These are phyloP conservation scores for Whalleya microplaca DNA, from an alignment of 2,329 filamentous ascomycete genomes.

Conservation along the genomic window DNA sequence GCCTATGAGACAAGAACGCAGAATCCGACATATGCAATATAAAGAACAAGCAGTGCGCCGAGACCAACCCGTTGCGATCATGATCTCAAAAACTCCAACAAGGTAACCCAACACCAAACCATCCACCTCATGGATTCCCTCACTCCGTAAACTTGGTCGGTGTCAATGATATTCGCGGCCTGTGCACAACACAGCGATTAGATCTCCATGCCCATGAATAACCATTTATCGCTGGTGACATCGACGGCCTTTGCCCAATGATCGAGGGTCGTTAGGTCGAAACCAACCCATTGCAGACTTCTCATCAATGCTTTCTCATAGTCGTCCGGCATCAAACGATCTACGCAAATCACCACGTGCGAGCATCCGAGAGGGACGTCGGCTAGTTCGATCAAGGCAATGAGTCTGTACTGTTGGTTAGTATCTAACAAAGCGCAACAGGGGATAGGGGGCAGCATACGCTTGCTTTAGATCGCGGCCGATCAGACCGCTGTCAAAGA, in stretches of 20 bases:
- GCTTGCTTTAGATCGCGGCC: constrained; percentile 83
- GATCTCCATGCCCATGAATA: constrained; percentile 88
- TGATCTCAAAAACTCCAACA: constrained; percentile 19
- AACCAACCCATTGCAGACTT: constrained; percentile 92
- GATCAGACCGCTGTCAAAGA: constrained; percentile 75
- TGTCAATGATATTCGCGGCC: constrained; percentile 4
- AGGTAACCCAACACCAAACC: constrained; percentile 10
- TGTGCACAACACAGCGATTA: constrained; percentile 44
- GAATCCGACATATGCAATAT: constrained; percentile 9
- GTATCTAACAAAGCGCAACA: constrained; percentile 24
- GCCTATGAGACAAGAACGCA: constrained; percentile 9
- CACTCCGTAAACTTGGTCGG: constrained; percentile 5
- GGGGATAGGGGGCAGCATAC: constrained; percentile 54
- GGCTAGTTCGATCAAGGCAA: constrained; percentile 88
- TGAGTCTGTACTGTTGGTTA: constrained; percentile 61
- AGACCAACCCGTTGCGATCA: constrained; percentile 8
- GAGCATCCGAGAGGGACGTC: constrained; percentile 75
- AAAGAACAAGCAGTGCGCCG: constrained; percentile 16
- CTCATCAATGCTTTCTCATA: constrained; percentile 72
- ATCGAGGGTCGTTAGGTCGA: constrained; percentile 79
- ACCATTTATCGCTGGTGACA: constrained; percentile 76
- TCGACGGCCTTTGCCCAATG: constrained; percentile 69
- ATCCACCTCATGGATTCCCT: constrained; percentile 8
- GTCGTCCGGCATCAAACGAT: constrained; percentile 66
- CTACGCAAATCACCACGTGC: constrained; percentile 79